Evolutionary conservation across 768 basidiomycete species (phyloP).

Genomic region (Suillus occidentalis): DNA sequence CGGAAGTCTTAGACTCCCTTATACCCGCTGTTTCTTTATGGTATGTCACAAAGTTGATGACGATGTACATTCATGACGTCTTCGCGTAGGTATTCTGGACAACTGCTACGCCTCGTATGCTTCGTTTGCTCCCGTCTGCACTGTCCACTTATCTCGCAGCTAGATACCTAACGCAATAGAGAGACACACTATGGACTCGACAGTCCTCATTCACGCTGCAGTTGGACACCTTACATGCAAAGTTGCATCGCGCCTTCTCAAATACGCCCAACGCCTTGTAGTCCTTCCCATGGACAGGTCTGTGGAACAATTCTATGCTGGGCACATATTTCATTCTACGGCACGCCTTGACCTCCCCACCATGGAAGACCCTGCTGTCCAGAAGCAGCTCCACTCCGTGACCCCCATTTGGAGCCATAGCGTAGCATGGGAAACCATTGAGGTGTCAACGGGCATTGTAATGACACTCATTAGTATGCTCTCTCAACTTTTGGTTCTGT

Average conservation of each 20-base stretch:
- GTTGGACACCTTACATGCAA: conserved; percentile 55
- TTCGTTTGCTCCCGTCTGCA: conserved; percentile 23
- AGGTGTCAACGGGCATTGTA: conserved; percentile 39
- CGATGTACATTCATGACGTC: conserved; percentile 27
- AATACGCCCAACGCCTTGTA: conserved; percentile 38
- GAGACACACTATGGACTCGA: conserved; percentile 55
- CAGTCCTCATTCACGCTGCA: conserved; percentile 53
- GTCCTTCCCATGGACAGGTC: conserved; percentile 53
- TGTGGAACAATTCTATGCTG: conserved; percentile 61
- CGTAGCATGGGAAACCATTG: conserved; percentile 62
- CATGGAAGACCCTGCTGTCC: conserved; percentile 65
- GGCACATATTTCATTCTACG: conserved; percentile 64
- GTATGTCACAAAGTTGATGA: no score
- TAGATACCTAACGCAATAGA: conserved; percentile 70
- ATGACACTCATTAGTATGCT: conserved; percentile 50
- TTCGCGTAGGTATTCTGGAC: conserved; percentile 58
- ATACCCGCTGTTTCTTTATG: conserved; percentile 66
- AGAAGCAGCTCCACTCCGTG: conserved; percentile 59
- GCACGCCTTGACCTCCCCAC: conserved; percentile 73
- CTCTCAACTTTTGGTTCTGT: conserved; percentile 62
- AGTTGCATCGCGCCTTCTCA: conserved; percentile 44
- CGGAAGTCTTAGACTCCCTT: conserved; percentile 46
- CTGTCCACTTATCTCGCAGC: conserved; percentile 13
- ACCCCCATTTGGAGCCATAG: conserved; percentile 44
- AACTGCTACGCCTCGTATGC: conserved; percentile 61